Base-by-base conservation (phyloP, 2,329 filamentous ascomycete genomes). In the Neoascochyta sp. region DNA sequence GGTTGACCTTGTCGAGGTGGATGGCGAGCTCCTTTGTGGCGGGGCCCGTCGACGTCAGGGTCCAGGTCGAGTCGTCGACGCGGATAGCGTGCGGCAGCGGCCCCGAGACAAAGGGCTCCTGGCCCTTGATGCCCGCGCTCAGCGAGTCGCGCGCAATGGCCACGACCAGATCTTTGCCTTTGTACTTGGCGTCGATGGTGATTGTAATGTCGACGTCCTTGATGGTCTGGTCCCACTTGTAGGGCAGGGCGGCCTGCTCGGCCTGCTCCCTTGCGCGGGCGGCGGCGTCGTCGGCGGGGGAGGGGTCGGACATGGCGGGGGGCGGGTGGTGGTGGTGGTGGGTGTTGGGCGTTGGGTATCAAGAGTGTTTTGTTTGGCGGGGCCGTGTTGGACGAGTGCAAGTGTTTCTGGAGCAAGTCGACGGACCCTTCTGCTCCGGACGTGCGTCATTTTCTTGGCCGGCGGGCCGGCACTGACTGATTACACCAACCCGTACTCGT, bases 161-260 rank as follows among this genome's bases (percentile, higher is more conserved):
- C 34, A 98, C 80, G 35, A 84, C 78, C 19, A 98, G 68, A 60
- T 98, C 92, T 49, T 76, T 78, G 21, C 80, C 86, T 67, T 93
- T 93, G 49, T 90, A 70, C 63, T 89, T 94, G 14, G 75, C 83
- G 0, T 90, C 83, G 1, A 98, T 79, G 16, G 76, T 70, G 36
- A 93, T 75, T 28, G 75, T 82, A 53, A 96, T 68, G 58, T 95
- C 86, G 39, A 95, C 69, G 58, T 96, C 92, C 49, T 74, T 75
- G 61, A 98, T 95, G 14, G 84, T 89, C 69, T 98, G 92, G 8
- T 77, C 84, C 92, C 92, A 98, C 69, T 93, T 92, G 80, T 98
- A 98, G 1, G 92, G 92, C 22, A 98, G 80, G 14, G 82, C 78
- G 22, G 81, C 83, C 71, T 98, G 92, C 69, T 98, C 92, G 52